Base-by-base conservation (phyloP, 345 rosid species). In the Eutrema heterophyllum region DNA sequence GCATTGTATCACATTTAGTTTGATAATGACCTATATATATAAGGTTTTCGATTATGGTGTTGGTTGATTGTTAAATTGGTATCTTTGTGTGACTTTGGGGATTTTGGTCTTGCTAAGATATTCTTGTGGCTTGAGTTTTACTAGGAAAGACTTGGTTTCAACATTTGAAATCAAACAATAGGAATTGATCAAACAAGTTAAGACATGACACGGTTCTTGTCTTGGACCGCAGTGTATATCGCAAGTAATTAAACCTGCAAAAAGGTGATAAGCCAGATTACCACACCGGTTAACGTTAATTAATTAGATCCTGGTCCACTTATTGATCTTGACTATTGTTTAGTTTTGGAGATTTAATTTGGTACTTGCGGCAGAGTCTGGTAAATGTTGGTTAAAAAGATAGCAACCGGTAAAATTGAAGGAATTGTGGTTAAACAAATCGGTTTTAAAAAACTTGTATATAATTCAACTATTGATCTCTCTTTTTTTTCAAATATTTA, bases 121-220 rank as follows among this genome's bases (percentile, higher is more conserved):
- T 62, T 62, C 52, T 53, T 56, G 59, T 62, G 51, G 52, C 74
- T 75, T 76, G 79, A 76, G 75, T 76, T 76, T 76, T 54, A 76
- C 70, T 62, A 69, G 51, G 57, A 62, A 76, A 45, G 70, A 76
- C 70, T 76, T 67, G 30, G 54, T 43, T 59, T 75, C 79, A 74
- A 59, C 50, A 40, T 74, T 74, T 68, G 74, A 53, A 75, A 33
- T 55, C 10, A 61, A 68, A 52, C 14, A 6, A 46, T 36, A 26
- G 58, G 79, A 76, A 76, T 63, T 76, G 79, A 76, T 76, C 79
- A 76, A 76, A 76, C 75, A 69, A 69, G 59, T 76, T 68, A 52
- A 62, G 64, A 59, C 9, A 59, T 8, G 58, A 76, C 79, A 76
- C 75, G 70, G 36, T 68, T 62, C 2, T 76, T 69, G 70, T 59